Base-by-base conservation (phyloP, 371 early-diverging fungal genomes). In the Capillidium rhysosporum region DNA sequence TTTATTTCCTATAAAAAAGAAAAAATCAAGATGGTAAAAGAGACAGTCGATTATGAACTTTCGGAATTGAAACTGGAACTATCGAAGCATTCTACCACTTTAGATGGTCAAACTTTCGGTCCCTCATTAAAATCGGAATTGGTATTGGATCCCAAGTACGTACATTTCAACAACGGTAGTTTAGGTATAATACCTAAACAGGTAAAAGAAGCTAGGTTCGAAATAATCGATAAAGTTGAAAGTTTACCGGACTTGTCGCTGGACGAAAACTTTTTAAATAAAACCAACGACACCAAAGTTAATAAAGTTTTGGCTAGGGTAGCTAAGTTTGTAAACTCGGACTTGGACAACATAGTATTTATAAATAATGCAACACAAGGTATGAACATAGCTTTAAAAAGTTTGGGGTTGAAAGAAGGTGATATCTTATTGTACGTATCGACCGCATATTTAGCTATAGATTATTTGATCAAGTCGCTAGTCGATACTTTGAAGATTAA, bases 381-480 rank as follows among this genome's bases (percentile, higher is more conserved):
- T 30, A 54, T 65, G 12, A 67, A 65, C 57, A 40, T 61, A 14
- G 52, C 66, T 8, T 46, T 68, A 25, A 57, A 65, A 40, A 67
- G 64, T 52, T 41, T 66, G 1, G 49, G 30, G 1, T 56, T 65
- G 21, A 46, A 53, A 2, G 26, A 45, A 23, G 67, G 64, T 10
- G 71, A 68, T 34, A 65, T 65, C 40, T 20, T 67, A 43, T 53
- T 69, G 20, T 64, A 58, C 24, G 45, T 65, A 26, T 60, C 62
- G 9, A 78, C 75, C 0, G 64, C 65, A 2, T 75, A 73, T 48
- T 62, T 64, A 46, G 63, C 70, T 8, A 67, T 76, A 34, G 62
- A 63, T 30, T 55, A 60, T 7, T 61, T 66, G 1, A 48, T 70
- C 26, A 46, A 56, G 1, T 73, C 60, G 44, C 23, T 73, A 16